Percentiles rank a stretch among this genome's conserved stretches.
Evolutionary conservation across 2,329 filamentous ascomycete genomes (phyloP).

Genomic region (Fusarium poae): DNA sequence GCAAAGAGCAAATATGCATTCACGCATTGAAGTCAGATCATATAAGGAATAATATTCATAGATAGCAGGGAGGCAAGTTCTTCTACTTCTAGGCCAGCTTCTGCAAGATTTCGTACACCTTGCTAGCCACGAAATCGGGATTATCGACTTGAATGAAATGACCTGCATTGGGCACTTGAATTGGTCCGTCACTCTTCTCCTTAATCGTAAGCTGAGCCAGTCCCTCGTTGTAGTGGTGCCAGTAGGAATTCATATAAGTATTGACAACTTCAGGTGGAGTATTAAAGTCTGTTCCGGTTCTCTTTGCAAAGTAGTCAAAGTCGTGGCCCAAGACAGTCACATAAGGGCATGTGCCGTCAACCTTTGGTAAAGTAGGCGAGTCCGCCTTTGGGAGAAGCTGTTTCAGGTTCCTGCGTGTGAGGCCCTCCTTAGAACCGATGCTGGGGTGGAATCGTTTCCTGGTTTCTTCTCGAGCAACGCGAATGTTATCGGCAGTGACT

Average conservation of each 20-base stretch:
- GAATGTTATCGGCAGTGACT: constrained; percentile 22
- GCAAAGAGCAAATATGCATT: constrained; percentile 43
- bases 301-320: constrained; percentile 36
- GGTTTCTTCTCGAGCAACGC: constrained; percentile 20
- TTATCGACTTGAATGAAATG: constrained; percentile 64
- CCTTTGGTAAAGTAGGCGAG: constrained; percentile 24
- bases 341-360: constrained; percentile 4
- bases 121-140: constrained; percentile 58
- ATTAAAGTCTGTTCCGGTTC: constrained; percentile 9
- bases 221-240: constrained; percentile 67
- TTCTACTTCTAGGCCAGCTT: neutral
- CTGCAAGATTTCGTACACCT: constrained; percentile 22
- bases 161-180: constrained; percentile 31
- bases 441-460: constrained; percentile 40
- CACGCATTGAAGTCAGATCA: neutral
- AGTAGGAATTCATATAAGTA: constrained; percentile 65
- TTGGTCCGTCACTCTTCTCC: constrained; percentile 52
- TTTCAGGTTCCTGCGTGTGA: constrained; percentile 39
- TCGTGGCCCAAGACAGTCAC: constrained; percentile 45
- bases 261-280: constrained; percentile 54
- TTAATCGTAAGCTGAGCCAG: constrained; percentile 59
- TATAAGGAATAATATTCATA: neutral
- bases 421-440: constrained; percentile 37
- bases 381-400: constrained; percentile 36
- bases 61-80: neutral